Conservation (phyloP, 192 early-diverging fungal species). For the Rhizophlyctis rosea region DNA sequence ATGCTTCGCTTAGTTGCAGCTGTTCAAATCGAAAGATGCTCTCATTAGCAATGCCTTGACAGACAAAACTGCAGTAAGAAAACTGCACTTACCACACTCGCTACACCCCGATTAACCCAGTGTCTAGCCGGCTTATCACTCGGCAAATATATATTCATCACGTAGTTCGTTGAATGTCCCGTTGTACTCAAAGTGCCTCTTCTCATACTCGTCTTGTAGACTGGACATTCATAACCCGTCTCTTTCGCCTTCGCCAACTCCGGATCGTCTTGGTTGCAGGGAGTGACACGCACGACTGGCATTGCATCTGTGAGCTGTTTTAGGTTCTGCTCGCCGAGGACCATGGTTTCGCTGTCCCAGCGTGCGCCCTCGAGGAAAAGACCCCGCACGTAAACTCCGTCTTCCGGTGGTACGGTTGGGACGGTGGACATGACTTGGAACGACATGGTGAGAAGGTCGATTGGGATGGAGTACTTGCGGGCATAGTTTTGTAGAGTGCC, state of each 20-base stretch:
- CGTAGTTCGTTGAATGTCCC: constrained; percentile 61
- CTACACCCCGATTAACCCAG: constrained; percentile 58
- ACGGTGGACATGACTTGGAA: constrained; percentile 47
- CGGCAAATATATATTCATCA: constrained; percentile 47
- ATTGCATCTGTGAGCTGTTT: constrained; percentile 55
- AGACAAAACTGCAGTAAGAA: not conserved
- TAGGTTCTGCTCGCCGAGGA: constrained; percentile 47
- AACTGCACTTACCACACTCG: constrained; percentile 31
- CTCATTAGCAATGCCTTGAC: not conserved
- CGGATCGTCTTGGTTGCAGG: constrained; percentile 43
- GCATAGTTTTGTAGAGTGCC: constrained; percentile 65
- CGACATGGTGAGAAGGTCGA: constrained; percentile 53
- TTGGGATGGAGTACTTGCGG: constrained; percentile 61
- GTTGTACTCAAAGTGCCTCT: constrained; percentile 60
- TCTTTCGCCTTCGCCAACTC: constrained; percentile 29
- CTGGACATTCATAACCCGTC: constrained; percentile 51
- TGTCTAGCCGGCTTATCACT: constrained; percentile 39
- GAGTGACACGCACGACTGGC: constrained; percentile 54
- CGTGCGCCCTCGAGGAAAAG: constrained; percentile 57
- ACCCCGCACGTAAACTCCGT: constrained; percentile 57
- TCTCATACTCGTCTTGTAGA: constrained; percentile 59
- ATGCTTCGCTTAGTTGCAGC: constrained; percentile 24
- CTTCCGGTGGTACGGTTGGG: constrained; percentile 38
- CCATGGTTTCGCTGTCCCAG: constrained; percentile 45
- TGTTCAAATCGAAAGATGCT: not conserved